Evolutionary conservation across 176 grass and related monocot genomes (phyloP).

Genomic region (Ampelocalamus luodianensis): DNA sequence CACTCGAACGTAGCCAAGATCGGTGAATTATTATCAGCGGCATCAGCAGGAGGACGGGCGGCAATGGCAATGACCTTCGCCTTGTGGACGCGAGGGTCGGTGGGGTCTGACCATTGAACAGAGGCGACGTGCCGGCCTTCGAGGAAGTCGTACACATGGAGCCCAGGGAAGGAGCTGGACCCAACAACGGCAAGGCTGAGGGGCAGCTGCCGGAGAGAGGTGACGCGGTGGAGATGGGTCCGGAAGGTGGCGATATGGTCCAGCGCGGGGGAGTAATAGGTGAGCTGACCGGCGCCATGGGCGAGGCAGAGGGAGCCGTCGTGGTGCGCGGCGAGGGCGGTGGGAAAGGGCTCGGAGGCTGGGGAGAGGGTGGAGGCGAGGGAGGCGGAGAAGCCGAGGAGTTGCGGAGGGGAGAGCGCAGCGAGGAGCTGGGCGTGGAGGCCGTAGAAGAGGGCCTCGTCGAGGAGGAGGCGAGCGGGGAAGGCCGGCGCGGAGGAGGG

Average conservation of each 20-base stretch:
- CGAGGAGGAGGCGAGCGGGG: slow-evolving; percentile 52
- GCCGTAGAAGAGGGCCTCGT: slow-evolving; percentile 74
- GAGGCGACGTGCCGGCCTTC: slow-evolving; percentile 63
- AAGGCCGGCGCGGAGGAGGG: slow-evolving; percentile 46
- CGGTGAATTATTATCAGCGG: slow-evolving; percentile 35
- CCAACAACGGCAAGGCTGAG: slow-evolving; percentile 54
- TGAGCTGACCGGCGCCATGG: slow-evolving; percentile 66
- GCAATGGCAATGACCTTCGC: slow-evolving; percentile 73
- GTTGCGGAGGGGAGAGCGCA: slow-evolving; percentile 68
- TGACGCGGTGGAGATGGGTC: slow-evolving; percentile 72
- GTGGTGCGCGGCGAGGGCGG: slow-evolving; percentile 61
- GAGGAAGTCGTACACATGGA: slow-evolving; percentile 71
- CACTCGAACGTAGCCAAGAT: slow-evolving; percentile 83
- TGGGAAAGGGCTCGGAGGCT: slow-evolving; percentile 67
- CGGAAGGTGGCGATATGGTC: slow-evolving; percentile 58
- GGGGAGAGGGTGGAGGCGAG: slow-evolving; percentile 60
- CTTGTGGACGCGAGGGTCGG: slow-evolving; percentile 70
- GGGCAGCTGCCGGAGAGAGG: slow-evolving; percentile 56
- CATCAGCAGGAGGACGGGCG: slow-evolving; percentile 41
- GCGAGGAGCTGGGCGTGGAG: slow-evolving; percentile 57
- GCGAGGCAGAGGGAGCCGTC: slow-evolving; percentile 81
- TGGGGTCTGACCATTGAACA: slow-evolving; percentile 66
- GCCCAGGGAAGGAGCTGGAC: slow-evolving; percentile 62
- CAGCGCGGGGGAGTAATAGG: slow-evolving; percentile 63
- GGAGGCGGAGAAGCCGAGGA: slow-evolving; percentile 74